Percentiles rank a stretch among this genome's conserved stretches.
Evolutionary conservation across 306 rosid genomes (phyloP).

Genomic region (Casuarina equisetifolia): DNA sequence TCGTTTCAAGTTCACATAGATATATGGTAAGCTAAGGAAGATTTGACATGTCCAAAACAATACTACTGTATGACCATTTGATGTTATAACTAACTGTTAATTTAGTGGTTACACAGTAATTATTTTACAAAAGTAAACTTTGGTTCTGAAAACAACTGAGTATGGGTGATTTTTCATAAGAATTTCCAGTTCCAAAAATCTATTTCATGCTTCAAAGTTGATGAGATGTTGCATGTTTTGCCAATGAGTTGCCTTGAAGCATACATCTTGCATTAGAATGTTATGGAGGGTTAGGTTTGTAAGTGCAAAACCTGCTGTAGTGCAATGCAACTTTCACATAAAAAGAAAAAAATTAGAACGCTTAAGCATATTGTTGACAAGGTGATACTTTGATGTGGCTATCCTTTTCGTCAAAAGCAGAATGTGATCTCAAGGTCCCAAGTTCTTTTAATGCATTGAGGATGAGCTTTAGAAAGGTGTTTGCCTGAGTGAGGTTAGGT

Average conservation of each 20-base stretch:
- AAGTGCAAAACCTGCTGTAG: no score
- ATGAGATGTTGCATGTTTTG: neutral
- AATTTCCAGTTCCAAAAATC: neutral
- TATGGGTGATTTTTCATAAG: neutral
- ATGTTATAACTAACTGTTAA: neutral
- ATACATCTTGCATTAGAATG: no score
- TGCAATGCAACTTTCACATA: no score
- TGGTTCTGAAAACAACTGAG: neutral
- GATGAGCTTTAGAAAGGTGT: neutral
- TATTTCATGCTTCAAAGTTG: neutral
- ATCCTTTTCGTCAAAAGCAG: no score
- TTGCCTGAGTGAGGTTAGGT: neutral
- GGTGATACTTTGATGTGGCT: neutral
- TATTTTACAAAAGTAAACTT: neutral
- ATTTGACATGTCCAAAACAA: neutral
- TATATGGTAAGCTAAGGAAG: neutral
- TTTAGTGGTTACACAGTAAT: neutral
- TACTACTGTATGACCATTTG: neutral
- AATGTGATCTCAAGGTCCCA: neutral
- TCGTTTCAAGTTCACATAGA: slow-evolving; percentile 9
- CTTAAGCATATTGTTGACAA: neutral
- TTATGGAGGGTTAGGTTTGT: no score
- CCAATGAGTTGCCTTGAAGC: neutral
- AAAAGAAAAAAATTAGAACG: no score
- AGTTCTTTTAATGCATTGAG: neutral